A percentile compares a stretch with the other conserved stretches of the same genome.
phyloP scores from a whole-genome alignment of 1,284 basidiomycete species.

The Leccinum holopus region DNA sequence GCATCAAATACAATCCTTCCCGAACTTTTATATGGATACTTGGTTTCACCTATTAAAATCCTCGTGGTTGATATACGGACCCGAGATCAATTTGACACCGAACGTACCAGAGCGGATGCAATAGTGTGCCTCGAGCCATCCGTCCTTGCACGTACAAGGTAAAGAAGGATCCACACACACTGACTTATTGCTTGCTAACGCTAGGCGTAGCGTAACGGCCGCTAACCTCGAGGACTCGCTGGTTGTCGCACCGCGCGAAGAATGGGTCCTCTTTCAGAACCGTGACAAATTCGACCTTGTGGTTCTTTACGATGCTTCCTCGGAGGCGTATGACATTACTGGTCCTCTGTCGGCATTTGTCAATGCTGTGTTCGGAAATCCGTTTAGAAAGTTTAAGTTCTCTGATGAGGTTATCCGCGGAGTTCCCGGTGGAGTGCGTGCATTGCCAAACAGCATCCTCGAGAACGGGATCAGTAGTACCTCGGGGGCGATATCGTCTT shows the following conservation, averaged over 20 bases:
- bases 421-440: constrained; percentile 15
- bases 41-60: constrained; percentile 57
- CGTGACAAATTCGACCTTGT: constrained; percentile 89
- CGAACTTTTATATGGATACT: constrained; percentile 59
- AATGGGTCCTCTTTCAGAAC: constrained; percentile 72
- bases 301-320: constrained; percentile 82
- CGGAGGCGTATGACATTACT: constrained; percentile 52
- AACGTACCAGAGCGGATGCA: constrained; percentile 69
- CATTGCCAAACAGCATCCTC: constrained; percentile 22
- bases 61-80: constrained; percentile 83
- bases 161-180: constrained; percentile 13
- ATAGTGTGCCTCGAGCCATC: constrained; percentile 87
- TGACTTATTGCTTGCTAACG: constrained; percentile 15
- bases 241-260: constrained; percentile 65
- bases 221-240: constrained; percentile 76
- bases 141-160: constrained; percentile 70
- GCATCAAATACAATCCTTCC: constrained; percentile 60
- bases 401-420: constrained; percentile 46
- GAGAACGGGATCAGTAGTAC: constrained; percentile 32
- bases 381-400: constrained; percentile 70
- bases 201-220: constrained; percentile 56
- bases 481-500: constrained; percentile 25
- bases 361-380: constrained; percentile 69
- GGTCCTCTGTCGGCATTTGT: constrained; percentile 63
- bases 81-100: constrained; percentile 72